These are phyloP conservation scores for Candolleomyces aberdarensis DNA, from an alignment of 768 basidiomycete genomes.

Conservation along the genomic window DNA sequence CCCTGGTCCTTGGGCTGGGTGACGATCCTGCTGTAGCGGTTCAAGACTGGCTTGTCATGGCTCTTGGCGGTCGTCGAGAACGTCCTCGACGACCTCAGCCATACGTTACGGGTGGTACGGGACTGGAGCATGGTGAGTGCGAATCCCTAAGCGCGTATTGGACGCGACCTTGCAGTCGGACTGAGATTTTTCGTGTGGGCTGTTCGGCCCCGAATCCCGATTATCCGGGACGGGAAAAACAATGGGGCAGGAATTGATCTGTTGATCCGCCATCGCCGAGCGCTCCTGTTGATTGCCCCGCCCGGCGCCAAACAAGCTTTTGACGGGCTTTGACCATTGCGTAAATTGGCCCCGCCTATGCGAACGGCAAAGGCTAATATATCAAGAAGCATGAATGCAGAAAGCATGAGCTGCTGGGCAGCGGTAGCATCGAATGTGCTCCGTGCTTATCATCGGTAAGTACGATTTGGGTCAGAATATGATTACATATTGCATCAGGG, in stretches of 20 bases:
- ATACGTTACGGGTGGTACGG: constrained; percentile 18
- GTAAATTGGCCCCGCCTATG: too few species aligned
- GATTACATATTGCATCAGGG: neutral
- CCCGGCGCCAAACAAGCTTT: too few species aligned
- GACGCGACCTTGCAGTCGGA: neutral
- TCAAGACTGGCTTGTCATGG: constrained; percentile 45
- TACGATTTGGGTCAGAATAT: too few species aligned
- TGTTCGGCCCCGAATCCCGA: neutral
- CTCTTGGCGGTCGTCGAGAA: constrained; percentile 38
- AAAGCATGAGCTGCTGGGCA: too few species aligned
- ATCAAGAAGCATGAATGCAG: too few species aligned
- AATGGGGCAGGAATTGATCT: too few species aligned
- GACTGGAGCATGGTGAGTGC: constrained; percentile 11
- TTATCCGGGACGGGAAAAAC: neutral
- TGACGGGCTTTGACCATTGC: too few species aligned
- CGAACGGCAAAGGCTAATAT: too few species aligned
- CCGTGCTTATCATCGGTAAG: too few species aligned
- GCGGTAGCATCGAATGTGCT: too few species aligned
- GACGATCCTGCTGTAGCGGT: constrained; percentile 74
- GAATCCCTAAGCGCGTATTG: constrained; percentile 2
- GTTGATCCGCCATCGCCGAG: too few species aligned
- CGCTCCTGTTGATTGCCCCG: too few species aligned
- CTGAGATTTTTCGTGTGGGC: neutral
- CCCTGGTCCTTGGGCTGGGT: constrained; percentile 95
- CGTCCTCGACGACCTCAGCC: constrained; percentile 29